Evolutionary conservation across 2,329 filamentous ascomycete species (phyloP).

Genomic region (Dryadomyces quercus-mongolicae): DNA sequence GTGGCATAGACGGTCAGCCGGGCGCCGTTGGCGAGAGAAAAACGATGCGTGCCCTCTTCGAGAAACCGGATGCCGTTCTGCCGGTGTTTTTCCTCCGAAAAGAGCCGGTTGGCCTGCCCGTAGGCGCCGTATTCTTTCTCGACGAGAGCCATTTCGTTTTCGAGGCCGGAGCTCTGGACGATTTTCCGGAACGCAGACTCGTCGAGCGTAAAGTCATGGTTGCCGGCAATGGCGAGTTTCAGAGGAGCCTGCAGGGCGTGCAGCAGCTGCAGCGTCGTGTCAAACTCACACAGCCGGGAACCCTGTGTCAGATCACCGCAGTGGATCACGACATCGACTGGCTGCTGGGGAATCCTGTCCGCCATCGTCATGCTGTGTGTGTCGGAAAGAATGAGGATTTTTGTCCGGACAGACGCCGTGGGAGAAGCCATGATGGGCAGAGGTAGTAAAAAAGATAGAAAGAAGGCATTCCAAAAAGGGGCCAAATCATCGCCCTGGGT

Average conservation of each 20-base stretch:
- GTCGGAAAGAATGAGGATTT: constrained; percentile 32
- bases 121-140: constrained; percentile 24
- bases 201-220: constrained; percentile 36
- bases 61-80: constrained; percentile 31
- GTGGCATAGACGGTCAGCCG: constrained; percentile 37
- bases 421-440: neutral
- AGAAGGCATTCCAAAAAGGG: no score
- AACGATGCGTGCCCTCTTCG: constrained; percentile 35
- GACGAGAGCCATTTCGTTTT: constrained; percentile 12
- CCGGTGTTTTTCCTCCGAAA: constrained; percentile 21
- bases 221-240: constrained; percentile 42
- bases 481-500: no score
- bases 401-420: constrained; percentile 20
- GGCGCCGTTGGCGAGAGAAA: constrained; percentile 37
- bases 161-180: constrained; percentile 2
- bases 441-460: no score
- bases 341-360: neutral
- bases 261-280: constrained; percentile 28
- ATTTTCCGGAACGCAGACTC: constrained; percentile 19
- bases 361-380: constrained; percentile 22
- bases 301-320: constrained; percentile 38
- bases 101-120: constrained; percentile 24
- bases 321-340: constrained; percentile 35
- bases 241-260: constrained; percentile 30
- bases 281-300: constrained; percentile 28